phyloP scores from a whole-genome alignment of 2,329 filamentous ascomycete species.

The Pseudogymnoascus sp. region DNA sequence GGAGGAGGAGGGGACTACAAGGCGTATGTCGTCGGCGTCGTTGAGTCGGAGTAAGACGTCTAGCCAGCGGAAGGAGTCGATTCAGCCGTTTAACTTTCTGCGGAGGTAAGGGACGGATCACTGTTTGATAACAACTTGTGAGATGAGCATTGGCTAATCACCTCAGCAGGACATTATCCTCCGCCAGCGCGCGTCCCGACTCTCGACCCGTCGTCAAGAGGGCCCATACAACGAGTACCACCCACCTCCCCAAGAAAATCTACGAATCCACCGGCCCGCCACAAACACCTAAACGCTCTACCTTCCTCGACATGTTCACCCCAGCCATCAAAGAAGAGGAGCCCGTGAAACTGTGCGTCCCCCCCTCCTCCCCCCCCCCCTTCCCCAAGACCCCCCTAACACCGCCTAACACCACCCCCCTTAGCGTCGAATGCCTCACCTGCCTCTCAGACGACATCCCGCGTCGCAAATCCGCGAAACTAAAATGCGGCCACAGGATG shows the following conservation, averaged over 20 bases:
- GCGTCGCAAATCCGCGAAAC: slow-evolving; percentile 53
- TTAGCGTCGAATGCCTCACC: slow-evolving; percentile 60
- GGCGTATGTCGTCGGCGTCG: neutral
- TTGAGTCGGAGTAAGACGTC: neutral
- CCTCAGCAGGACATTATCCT: neutral
- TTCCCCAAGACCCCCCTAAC: slow-evolving; percentile 25
- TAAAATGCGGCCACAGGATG: slow-evolving; percentile 74
- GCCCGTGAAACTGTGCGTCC: neutral
- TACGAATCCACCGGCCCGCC: neutral
- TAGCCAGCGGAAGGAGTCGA: neutral
- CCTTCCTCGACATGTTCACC: neutral
- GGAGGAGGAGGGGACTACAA: neutral
- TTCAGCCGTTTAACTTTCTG: neutral
- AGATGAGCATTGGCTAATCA: neutral
- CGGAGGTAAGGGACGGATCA: neutral
- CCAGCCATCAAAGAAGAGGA: neutral
- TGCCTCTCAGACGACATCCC: slow-evolving; percentile 62
- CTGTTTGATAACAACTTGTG: neutral
- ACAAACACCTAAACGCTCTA: neutral
- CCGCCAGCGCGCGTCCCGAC: neutral
- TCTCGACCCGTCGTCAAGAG: neutral
- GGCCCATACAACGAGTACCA: neutral
- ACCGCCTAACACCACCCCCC: neutral
- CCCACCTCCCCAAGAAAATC: neutral
- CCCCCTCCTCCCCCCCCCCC: neutral